phyloP scores from a whole-genome alignment of 371 early-diverging fungal genomes.

The Rhizomucor pusillus region DNA sequence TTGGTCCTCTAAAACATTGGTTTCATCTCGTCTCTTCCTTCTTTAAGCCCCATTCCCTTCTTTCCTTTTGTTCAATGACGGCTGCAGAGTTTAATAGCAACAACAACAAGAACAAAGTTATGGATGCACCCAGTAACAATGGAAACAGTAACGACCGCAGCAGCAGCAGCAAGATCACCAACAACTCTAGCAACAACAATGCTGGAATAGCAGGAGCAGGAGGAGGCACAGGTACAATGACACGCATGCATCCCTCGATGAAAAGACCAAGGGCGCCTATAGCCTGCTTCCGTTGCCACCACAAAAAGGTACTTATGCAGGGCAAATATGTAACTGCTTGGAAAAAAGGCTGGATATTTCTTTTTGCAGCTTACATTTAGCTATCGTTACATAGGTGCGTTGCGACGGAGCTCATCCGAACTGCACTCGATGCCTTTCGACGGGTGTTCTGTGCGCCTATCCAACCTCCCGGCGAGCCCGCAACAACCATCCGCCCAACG shows the following conservation, averaged over 20 bases:
- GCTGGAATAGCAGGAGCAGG: conserved; percentile 1
- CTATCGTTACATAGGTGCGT: conserved; percentile 26
- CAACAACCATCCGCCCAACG: conserved; percentile 42
- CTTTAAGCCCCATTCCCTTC: not conserved
- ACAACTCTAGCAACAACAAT: not conserved
- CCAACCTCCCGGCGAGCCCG: conserved; percentile 42
- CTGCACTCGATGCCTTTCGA: conserved; percentile 37
- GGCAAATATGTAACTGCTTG: too few species aligned
- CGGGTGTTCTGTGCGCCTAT: conserved; percentile 40
- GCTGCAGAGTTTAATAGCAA: not conserved
- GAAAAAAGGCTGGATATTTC: too few species aligned
- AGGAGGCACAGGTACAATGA: conserved; percentile 8
- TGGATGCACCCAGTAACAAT: too few species aligned
- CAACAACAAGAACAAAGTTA: conserved; percentile 5
- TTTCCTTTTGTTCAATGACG: not conserved
- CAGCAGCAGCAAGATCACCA: not conserved
- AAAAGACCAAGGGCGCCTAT: conserved; percentile 37
- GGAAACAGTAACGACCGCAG: not conserved
- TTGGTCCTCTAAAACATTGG: too few species aligned
- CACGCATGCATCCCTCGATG: conserved; percentile 20
- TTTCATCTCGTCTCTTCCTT: too few species aligned
- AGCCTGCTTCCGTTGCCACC: conserved; percentile 34
- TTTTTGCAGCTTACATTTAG: not conserved
- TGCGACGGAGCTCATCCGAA: conserved; percentile 45
- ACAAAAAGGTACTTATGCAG: conserved; percentile 38